Percentiles rank a stretch among this genome's conserved stretches.
Conservation (phyloP, 805 yeast genomes). For the Ogataea dorogensis region DNA sequence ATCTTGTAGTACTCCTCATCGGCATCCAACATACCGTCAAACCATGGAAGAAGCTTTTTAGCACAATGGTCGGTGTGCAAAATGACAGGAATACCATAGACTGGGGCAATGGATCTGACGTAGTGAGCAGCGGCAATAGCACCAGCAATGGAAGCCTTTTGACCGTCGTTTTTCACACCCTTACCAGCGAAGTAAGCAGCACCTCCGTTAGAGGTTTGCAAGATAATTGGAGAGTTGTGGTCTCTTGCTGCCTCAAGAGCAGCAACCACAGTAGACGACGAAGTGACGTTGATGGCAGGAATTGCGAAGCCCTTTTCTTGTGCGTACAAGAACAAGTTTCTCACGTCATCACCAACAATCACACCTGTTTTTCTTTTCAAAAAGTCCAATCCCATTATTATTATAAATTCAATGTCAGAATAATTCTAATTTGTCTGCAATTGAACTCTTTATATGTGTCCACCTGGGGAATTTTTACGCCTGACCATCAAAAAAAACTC, state of each 20-base stretch:
- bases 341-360: slow-evolving; percentile 97
- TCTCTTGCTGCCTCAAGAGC: slow-evolving; percentile 98
- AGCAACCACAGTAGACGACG: slow-evolving; percentile 95
- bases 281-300: slow-evolving; percentile 98
- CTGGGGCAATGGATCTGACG: slow-evolving; percentile 94
- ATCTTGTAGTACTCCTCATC: slow-evolving; percentile 87
- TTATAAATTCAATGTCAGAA: slow-evolving; percentile 2
- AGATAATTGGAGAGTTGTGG: slow-evolving; percentile 88
- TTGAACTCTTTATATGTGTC: slow-evolving; percentile 8
- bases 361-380: slow-evolving; percentile 93
- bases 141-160: slow-evolving; percentile 92
- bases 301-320: slow-evolving; percentile 92
- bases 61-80: slow-evolving; percentile 99
- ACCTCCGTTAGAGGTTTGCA: slow-evolving; percentile 98
- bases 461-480: slow-evolving; percentile 4
- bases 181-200: slow-evolving; percentile 99
- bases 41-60: slow-evolving; percentile 96
- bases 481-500: slow-evolving; percentile 19
- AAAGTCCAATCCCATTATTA: slow-evolving; percentile 52
- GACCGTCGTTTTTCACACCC: slow-evolving; percentile 93
- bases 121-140: slow-evolving; percentile 96
- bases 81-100: slow-evolving; percentile 94
- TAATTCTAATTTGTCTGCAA: slow-evolving; percentile 6
- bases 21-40: slow-evolving; percentile 95
- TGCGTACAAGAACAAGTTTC: slow-evolving; percentile 82